A percentile compares a stretch with the other conserved stretches of the same genome.
These are phyloP conservation scores for Fragaria vesca DNA, from an alignment of 306 rosid species.

Conservation along the genomic window DNA sequence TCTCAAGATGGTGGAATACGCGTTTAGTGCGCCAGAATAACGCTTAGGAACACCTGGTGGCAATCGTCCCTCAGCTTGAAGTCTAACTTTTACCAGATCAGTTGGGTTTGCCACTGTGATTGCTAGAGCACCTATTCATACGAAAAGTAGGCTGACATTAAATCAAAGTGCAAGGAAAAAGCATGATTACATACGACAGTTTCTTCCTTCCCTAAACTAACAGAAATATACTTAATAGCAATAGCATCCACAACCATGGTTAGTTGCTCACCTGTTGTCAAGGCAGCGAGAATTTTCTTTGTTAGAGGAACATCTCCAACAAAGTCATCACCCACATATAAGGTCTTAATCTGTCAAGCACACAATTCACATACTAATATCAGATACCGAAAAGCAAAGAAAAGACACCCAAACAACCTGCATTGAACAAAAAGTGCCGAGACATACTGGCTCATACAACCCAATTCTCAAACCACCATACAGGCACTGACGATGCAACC, in stretches of 20 bases:
- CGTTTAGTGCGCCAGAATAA: constrained; percentile 87
- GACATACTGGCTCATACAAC: constrained; percentile 88
- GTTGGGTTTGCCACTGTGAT: constrained; percentile 91
- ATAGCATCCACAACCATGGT: constrained; percentile 20
- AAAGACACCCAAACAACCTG: constrained; percentile 3
- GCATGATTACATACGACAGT: not conserved
- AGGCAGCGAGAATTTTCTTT: constrained; percentile 88
- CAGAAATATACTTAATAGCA: constrained; percentile 12
- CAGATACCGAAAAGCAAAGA: constrained; percentile 25
- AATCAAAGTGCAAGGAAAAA: not conserved
- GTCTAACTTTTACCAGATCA: constrained; percentile 94
- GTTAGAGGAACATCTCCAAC: constrained; percentile 90
- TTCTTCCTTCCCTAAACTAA: not conserved
- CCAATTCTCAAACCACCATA: constrained; percentile 93
- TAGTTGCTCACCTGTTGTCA: constrained; percentile 79
- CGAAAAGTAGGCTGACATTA: constrained; percentile 13
- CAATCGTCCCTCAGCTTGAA: constrained; percentile 91
- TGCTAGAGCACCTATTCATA: constrained; percentile 69
- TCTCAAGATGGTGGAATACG: constrained; percentile 85
- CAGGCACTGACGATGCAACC: constrained; percentile 88
- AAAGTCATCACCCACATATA: constrained; percentile 75
- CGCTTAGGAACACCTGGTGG: constrained; percentile 90
- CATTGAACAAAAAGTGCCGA: not conserved
- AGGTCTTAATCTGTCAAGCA: constrained; percentile 63
- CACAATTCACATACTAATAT: constrained; percentile 21